Percentiles rank a stretch among this genome's conserved stretches.
phyloP scores from a whole-genome alignment of 2,329 filamentous ascomycete genomes.

The Nemania bipapillata region DNA sequence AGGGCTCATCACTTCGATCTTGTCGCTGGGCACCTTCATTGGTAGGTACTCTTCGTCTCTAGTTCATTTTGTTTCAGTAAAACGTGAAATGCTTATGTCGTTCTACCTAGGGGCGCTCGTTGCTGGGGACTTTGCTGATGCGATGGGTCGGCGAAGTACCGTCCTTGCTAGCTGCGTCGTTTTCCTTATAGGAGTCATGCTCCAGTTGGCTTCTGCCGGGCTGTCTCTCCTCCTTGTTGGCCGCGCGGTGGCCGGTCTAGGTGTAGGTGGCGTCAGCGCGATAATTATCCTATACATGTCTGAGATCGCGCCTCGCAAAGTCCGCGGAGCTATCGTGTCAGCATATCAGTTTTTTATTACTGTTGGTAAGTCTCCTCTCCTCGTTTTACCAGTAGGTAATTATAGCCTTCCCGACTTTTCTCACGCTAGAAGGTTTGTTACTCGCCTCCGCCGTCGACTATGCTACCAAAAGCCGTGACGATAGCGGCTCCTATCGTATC shows the following conservation, averaged over 20 bases:
- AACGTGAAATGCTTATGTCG: background rate
- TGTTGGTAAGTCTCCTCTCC: constrained; percentile 61
- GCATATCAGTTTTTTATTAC: constrained; percentile 88
- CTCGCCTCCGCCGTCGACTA: constrained; percentile 80
- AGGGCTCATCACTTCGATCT: constrained; percentile 76
- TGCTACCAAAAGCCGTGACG: constrained; percentile 68
- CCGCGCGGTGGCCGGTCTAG: constrained; percentile 78
- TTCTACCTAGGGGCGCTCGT: constrained; percentile 68
- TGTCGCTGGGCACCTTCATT: constrained; percentile 82
- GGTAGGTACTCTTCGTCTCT: constrained; percentile 47
- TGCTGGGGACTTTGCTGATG: constrained; percentile 80
- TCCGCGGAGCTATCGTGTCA: constrained; percentile 81
- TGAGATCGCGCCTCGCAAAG: constrained; percentile 78
- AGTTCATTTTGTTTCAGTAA: background rate
- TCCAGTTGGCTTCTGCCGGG: constrained; percentile 70
- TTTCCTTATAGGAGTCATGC: constrained; percentile 74
- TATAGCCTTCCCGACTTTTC: background rate
- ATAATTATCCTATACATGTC: constrained; percentile 89
- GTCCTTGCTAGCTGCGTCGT: constrained; percentile 76
- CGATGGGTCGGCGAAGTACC: constrained; percentile 76
- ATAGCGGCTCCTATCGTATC: constrained; percentile 79
- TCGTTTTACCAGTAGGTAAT: background rate
- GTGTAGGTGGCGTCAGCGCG: constrained; percentile 83
- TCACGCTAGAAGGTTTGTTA: constrained; percentile 61
- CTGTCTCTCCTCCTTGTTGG: constrained; percentile 75